These are phyloP conservation scores for Pseudonitzschia delicatissima DNA, from an alignment of 108 stramenopile species.

Conservation along the genomic window DNA sequence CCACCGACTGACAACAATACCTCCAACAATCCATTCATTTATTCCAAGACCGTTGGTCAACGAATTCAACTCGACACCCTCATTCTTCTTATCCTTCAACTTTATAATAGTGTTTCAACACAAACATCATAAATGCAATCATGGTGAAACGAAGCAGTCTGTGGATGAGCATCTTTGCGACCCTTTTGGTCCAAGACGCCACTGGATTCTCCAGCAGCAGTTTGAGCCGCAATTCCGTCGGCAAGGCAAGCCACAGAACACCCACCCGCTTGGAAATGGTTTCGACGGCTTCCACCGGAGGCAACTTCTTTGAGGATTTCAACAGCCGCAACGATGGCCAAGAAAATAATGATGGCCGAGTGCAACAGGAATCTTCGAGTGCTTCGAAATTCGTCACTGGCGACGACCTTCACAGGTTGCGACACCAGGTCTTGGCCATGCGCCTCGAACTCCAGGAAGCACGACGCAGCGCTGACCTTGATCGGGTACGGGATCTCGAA, in stretches of 20 bases:
- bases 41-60: not conserved
- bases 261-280: not conserved
- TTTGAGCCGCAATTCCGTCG: not conserved
- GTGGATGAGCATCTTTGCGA: not conserved
- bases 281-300: not conserved
- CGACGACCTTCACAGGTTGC: constrained; percentile 52
- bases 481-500: constrained; percentile 43
- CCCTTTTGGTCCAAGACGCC: not conserved
- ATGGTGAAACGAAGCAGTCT: not conserved
- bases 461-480: constrained; percentile 3
- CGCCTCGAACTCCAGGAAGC: constrained; percentile 37
- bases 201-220: not conserved
- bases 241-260: not conserved
- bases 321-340: not conserved
- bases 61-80: not conserved
- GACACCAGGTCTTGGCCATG: constrained; percentile 45
- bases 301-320: constrained; percentile 13
- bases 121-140: not conserved
- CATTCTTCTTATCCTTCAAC: not conserved
- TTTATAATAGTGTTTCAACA: not conserved
- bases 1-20: not conserved
- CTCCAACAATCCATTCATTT: not conserved
- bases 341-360: not conserved
- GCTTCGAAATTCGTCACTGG: constrained; percentile 39
- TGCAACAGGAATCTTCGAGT: not conserved